Base-by-base conservation (phyloP, 2,329 filamentous ascomycete species). In the Sarocladium oryzae region DNA sequence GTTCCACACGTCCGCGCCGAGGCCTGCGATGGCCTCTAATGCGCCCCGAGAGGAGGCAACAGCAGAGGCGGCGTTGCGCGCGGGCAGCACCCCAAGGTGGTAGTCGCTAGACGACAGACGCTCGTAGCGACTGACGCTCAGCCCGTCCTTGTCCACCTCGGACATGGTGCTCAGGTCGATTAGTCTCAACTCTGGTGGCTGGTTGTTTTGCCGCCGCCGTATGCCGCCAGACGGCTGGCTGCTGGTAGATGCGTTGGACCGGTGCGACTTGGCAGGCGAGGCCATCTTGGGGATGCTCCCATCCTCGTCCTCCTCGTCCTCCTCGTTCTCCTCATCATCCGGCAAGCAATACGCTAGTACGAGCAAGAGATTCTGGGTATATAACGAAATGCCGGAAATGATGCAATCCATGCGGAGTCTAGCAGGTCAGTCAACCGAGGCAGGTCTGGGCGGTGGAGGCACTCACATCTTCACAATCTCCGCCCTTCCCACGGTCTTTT, bases 381-480 rank as follows among this genome's bases (percentile, higher is more conserved):
- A 97, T 69, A 99, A 78, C 57, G 92, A 95, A 69, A 99, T 86
- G 62, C 93, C 93, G 65, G 93, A 96, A 74, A 99, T 89, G 67
- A 96, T 90, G 75, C 93, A 97, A 73, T 99, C 93, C 70, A 93
- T 95, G 63, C 90, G 88, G 69, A 97, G 81, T 69, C 86, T 91
- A 57, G 16, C 23, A 23, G 49, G 56, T n/a, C 21, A 64, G 69
- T 58, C 69, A 66, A 40, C 38, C 26, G 48, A 7, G 36, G 51
- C 8, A 32, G 16, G 45, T 18, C 15, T 2, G 10, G 3, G 20
- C 11, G 23, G 2, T 20, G 26, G 36, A 49, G 26, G 33, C n/a
- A 78, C 88, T 78, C 66, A 95, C 88, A 92, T 91, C 69, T 95
- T 95, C 55, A 89, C 83, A 64, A 97, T 92, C 65, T 96, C 89